Base-by-base conservation (phyloP, 345 rosid species). In the Lagerstroemia speciosa region DNA sequence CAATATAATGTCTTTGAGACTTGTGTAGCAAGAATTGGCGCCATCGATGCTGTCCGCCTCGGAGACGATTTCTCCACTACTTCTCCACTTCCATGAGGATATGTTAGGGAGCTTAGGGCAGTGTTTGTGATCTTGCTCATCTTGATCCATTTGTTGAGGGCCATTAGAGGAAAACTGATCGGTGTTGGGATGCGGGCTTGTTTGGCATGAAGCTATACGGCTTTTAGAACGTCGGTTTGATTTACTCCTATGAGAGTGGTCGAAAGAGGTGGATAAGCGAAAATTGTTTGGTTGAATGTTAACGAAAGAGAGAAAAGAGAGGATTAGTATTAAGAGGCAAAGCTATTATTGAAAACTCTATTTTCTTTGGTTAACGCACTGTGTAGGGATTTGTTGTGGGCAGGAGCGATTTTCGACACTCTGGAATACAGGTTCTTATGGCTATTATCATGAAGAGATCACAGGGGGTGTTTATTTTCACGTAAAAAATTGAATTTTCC, bases 1-100 rank as follows among this genome's bases (percentile, higher is more conserved):
- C 63, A 30, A 58, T 14, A 58, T 58, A 14, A 58, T 30, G 29
- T 58, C 63, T 29, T 58, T 58, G 63, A 58, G 63, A 34, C 63
- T 58, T 16, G 63, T 58, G 11, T 58, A 58, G 9, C 20, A 34
- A 27, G 63, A 58, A 58, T 58, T 6, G 63, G 27, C 20, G 11
- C 34, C 33, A 8, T 58, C 63, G 63, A 27, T 30, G 11, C 19
- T 58, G 19, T 58, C 63, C 4, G 63, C 0, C 33, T 30, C 63
- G 19, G 32, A 26, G 34, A 58, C 63, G 20, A 27, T 58, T 30
- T 58, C 63, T 11, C 34, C 20, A 7, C 63, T 29, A 34, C 34
- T 15, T 27, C 34, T 58, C 63, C 63, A 58, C 34, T 30, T 58
- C 33, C 34, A 27, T 3, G 33, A 58, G 63, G 63, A 27, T 12